Conservation (phyloP, 306 rosid species). For the Morella rubra region DNA sequence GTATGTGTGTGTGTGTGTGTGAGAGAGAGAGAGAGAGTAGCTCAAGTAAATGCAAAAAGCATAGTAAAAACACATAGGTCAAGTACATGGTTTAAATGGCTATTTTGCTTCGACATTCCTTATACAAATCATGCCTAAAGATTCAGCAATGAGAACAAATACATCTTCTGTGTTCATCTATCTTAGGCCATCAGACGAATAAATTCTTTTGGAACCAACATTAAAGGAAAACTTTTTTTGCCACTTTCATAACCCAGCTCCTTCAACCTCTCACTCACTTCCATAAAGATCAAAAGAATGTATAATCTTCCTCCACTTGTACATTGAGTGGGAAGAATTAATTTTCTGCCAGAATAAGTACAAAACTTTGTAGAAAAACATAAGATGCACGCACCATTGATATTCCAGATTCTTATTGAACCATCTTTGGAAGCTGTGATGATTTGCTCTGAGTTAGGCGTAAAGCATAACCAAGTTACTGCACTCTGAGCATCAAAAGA, state of each 20-base stretch:
- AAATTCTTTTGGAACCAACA: too few relatives aligned
- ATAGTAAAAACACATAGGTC: background rate
- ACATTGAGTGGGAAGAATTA: background rate
- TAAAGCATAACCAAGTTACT: conserved; percentile 95
- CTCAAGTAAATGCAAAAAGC: background rate
- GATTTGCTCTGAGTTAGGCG: conserved; percentile 80
- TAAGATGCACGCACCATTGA: conserved; percentile 64
- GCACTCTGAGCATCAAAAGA: conserved; percentile 69
- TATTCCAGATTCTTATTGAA: conserved; percentile 91
- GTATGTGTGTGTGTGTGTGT: background rate
- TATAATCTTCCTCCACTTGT: background rate
- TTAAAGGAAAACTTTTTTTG: background rate
- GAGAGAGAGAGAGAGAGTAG: background rate
- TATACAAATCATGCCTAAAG: background rate
- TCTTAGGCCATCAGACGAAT: background rate
- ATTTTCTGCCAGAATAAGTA: background rate
- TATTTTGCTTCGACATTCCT: background rate
- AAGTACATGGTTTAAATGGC: background rate
- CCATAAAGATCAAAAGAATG: background rate
- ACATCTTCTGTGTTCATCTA: background rate
- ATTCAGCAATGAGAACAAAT: background rate
- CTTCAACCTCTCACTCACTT: background rate
- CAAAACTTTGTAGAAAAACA: conserved; percentile 11
- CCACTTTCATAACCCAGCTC: background rate
- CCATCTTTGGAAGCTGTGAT: conserved; percentile 97